A percentile compares a stretch with the other conserved stretches of the same genome.
Evolutionary conservation across 2,329 filamentous ascomycete species (phyloP).

Genomic region (Penicillium sp.): DNA sequence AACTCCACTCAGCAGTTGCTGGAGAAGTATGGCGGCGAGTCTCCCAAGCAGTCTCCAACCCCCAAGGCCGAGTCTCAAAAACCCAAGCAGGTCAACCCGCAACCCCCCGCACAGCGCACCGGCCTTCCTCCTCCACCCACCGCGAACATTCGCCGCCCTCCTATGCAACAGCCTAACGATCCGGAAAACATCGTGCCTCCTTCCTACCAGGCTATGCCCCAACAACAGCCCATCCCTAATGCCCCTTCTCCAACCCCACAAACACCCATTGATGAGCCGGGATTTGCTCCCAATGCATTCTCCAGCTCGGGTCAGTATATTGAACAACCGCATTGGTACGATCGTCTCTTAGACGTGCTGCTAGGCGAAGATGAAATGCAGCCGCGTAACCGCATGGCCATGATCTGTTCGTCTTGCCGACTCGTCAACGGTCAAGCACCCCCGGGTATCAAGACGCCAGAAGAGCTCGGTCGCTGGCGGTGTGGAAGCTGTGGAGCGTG

Average conservation of each 20-base stretch:
- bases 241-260: conserved; percentile 18
- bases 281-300: conserved; percentile 52
- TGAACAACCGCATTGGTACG: conserved; percentile 76
- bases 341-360: conserved; percentile 86
- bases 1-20: conserved; percentile 90
- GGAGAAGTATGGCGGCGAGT: conserved; percentile 83
- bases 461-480: conserved; percentile 83
- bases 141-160: conserved; percentile 57
- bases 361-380: conserved; percentile 93
- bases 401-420: conserved; percentile 80
- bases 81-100: conserved; percentile 23
- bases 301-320: conserved; percentile 35
- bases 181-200: conserved; percentile 30
- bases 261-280: conserved; percentile 37
- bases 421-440: conserved; percentile 96
- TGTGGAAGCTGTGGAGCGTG: conserved; percentile 79
- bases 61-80: conserved; percentile 26
- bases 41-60: conserved; percentile 41
- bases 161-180: conserved; percentile 9
- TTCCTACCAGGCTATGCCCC: conserved; percentile 18
- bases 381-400: conserved; percentile 82
- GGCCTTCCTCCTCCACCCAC: conserved; percentile 62
- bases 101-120: conserved; percentile 46
- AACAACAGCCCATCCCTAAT: conserved; percentile 13
- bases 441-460: conserved; percentile 73